phyloP scores from a whole-genome alignment of 441 rosid genomes.

The Erodium moschatum region DNA sequence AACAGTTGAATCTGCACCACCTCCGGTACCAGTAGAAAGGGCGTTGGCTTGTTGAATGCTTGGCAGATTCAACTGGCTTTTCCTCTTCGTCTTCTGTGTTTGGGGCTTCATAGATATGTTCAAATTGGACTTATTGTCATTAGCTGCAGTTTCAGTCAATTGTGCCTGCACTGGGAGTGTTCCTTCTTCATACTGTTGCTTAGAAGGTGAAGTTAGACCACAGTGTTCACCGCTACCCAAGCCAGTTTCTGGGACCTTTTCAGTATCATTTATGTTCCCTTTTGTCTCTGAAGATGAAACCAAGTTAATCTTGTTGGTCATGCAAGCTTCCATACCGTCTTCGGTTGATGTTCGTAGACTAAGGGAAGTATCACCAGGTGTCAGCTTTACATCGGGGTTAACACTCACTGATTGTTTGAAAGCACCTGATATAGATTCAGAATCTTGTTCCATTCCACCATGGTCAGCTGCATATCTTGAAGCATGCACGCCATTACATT shows the following conservation, averaged over 20 bases:
- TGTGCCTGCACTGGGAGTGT: constrained; percentile 10
- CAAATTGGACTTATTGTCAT: not conserved
- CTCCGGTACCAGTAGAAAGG: not conserved
- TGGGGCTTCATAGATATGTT: constrained; percentile 5
- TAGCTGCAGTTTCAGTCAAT: constrained; percentile 13
- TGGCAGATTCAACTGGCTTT: not conserved
- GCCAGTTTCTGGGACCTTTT: constrained; percentile 16
- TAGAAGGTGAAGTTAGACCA: constrained; percentile 28
- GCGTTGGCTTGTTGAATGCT: not conserved
- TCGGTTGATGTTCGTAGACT: not conserved
- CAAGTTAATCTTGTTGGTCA: not conserved
- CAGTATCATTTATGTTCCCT: constrained; percentile 28
- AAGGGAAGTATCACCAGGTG: constrained; percentile 15
- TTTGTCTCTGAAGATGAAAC: constrained; percentile 23
- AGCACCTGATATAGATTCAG: constrained; percentile 21
- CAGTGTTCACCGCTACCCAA: constrained; percentile 29
- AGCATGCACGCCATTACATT: constrained; percentile 18
- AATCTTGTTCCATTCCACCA: constrained; percentile 16
- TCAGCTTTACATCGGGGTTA: constrained; percentile 28
- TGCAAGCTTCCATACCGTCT: not conserved
- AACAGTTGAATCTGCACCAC: not conserved
- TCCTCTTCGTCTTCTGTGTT: constrained; percentile 13
- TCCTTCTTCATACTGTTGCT: constrained; percentile 23
- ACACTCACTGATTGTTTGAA: not conserved
- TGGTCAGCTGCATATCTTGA: constrained; percentile 20